These are phyloP conservation scores for Selaginella tamariscina DNA, from an alignment of 75 land plant species.

Conservation along the genomic window DNA sequence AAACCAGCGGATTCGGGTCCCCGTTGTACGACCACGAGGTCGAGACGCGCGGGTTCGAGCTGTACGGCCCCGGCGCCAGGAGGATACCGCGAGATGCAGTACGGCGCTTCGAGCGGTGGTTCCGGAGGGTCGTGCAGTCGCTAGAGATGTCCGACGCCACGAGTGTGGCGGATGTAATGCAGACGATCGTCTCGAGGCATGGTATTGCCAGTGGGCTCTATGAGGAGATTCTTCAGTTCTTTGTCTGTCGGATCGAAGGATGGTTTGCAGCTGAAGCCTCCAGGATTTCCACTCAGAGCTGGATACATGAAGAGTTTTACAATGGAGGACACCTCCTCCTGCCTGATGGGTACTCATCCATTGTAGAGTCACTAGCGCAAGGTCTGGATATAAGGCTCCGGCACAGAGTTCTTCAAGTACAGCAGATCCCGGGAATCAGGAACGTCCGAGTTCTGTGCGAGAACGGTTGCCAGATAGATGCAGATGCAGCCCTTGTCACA, in stretches of 20 bases:
- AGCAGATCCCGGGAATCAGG: background rate
- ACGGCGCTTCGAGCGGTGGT: background rate
- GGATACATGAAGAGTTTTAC: background rate
- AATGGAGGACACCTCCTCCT: background rate
- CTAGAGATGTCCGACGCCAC: background rate
- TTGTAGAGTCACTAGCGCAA: background rate
- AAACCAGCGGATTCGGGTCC: background rate
- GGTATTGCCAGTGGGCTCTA: background rate
- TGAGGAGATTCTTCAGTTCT: background rate
- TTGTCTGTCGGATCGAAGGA: background rate
- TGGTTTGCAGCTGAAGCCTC: background rate
- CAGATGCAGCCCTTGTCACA: background rate
- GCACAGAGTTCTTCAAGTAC: background rate
- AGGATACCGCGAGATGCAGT: background rate
- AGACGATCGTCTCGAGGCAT: background rate
- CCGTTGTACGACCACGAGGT: background rate
- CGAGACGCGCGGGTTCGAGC: background rate
- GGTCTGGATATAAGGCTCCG: background rate
- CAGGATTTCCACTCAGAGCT: background rate
- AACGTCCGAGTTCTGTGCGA: background rate
- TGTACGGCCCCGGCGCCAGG: background rate
- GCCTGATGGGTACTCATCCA: background rate
- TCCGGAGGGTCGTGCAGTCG: background rate
- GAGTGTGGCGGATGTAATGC: background rate
- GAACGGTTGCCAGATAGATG: background rate